Base-by-base conservation (phyloP, 2,329 filamentous ascomycete genomes). In the Alternaria arbusti region DNA sequence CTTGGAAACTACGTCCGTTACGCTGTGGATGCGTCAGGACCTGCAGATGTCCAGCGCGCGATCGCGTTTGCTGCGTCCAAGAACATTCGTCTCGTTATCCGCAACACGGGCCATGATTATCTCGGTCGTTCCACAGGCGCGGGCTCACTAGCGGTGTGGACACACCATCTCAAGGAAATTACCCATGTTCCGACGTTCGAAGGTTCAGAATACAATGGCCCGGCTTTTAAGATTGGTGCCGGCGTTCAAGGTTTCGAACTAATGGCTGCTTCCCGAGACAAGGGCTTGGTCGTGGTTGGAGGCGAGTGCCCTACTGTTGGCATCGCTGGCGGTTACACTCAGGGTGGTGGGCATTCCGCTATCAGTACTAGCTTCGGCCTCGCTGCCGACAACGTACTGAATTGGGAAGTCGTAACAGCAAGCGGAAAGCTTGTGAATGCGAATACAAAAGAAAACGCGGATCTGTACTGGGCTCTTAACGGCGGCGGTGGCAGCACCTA, bases 261-360 rank as follows among this genome's bases (percentile, higher is more conserved):
- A 3, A 69, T 72, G 56, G 57, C 55, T 20, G 70, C 66, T 32
- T 70, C 70, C 4, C 58, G 66, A 6, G 65, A 71, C 28, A 25
- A 65, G n/a, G 64, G 63, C 5, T 47, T 74, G 3, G 63, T 68
- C 13, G 67, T 70, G 3, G 54, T 71, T 9, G 69, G 70, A 17
- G 74, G 74, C 2, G 64, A 70, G 9, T 75, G 72, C 74, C 63
- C 71, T 50, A 84, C 81, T 3, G 85, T 88, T 7, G 86, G 86
- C 55, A 67, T 77, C 13, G 72, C 71, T 15, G 86, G 72, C 20
- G 70, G 72, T 17, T 72, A 70, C 43, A 56, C 65, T 1, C 61
- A 68, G 25, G 69, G 84, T 3, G 86, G 85, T 28, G 86, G 86
- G 0, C 85, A 88, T 73, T 84, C 82, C 10, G 84, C 84, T 6